Conservation (phyloP, 1,284 basidiomycete genomes). For the Ustilago bromivora region DNA sequence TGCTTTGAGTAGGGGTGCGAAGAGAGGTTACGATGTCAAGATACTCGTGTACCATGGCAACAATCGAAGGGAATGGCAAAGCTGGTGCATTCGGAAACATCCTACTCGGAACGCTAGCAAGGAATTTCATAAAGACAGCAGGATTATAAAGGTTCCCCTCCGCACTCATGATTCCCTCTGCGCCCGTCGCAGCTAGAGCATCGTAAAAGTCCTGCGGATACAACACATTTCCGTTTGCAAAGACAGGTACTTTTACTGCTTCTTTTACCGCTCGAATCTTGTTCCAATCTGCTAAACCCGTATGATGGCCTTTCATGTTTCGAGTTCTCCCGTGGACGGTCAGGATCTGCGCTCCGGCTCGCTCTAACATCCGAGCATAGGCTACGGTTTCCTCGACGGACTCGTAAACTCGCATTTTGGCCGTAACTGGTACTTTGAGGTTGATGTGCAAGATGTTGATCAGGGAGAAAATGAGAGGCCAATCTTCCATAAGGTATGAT, state of each 20-base stretch:
- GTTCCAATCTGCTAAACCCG: constrained; percentile 82
- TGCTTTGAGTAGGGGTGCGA: constrained; percentile 79
- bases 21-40: constrained; percentile 81
- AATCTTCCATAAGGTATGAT: constrained; percentile 91
- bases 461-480: constrained; percentile 76
- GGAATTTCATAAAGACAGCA: constrained; percentile 76
- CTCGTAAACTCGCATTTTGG: constrained; percentile 93
- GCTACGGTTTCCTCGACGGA: constrained; percentile 86
- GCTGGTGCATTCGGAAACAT: constrained; percentile 44
- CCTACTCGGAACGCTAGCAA: constrained; percentile 15
- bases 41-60: constrained; percentile 84
- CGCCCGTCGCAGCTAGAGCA: constrained; percentile 84
- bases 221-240: constrained; percentile 97
- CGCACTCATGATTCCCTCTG: constrained; percentile 93
- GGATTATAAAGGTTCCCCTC: constrained; percentile 96
- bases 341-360: constrained; percentile 92
- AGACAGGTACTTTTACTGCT: constrained; percentile 89
- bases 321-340: constrained; percentile 91
- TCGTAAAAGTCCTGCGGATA: constrained; percentile 82
- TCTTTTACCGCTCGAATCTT: constrained; percentile 87
- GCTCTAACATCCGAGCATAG: constrained; percentile 94
- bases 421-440: constrained; percentile 89
- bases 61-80: constrained; percentile 75
- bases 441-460: constrained; percentile 76
- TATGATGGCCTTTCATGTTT: constrained; percentile 86